Evolutionary conservation across 495 filamentous ascomycete genomes (phyloP), one percentile per base, ranked within the genome.

Genomic region (Pseudoneurospora amorphoporcata): DNA sequence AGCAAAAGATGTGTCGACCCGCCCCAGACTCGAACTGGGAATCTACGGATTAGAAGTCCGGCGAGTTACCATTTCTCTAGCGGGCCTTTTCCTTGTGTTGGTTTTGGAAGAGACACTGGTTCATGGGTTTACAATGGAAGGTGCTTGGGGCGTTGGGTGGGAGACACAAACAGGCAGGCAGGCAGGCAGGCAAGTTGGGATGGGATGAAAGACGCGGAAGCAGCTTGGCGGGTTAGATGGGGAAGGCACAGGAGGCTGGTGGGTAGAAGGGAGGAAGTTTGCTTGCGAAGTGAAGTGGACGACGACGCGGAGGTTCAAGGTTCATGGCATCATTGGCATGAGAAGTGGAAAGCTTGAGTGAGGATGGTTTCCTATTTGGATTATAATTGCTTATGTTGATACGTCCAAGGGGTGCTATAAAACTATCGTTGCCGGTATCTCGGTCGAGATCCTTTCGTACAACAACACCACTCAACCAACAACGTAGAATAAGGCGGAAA

Each of bases 21-120:
- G 23, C 23, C 23, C 23, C 23, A 5, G 70, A 71, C 10, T 71
- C 45, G 70, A 71, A 71, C 70, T 2, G 0, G 17, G n/a, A 68
- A 6, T 71, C 40, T 17, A 8, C 70, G 9, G 70, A 35, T 71
- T 71, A 71, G 70, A 58, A 71, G 70, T 45, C 76, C 71, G 76
- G 73, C 71, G 80, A 76, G 76, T 80, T 81, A 81, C 80, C 80
- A 80, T 80, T 81, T 79, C 76, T 76, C 79, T 73, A 81, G 72
- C 29, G 65, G 43, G 73, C 73, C 78, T 7, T 29, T 40, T 47
- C 16, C 17, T n/a, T 58, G 72, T 14, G 40, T 72, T 38, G 39
- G 39, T 39, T 16, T 70, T 73, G 29, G 23, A 35, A 29, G 6
- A 4, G 45, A 10, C 9, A 8, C n/a, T 3, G 19, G 1, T 53